Percentiles rank a stretch among this genome's conserved stretches.
phyloP scores from a whole-genome alignment of 2,329 filamentous ascomycete genomes.

The Cladosporium cucumerinum region DNA sequence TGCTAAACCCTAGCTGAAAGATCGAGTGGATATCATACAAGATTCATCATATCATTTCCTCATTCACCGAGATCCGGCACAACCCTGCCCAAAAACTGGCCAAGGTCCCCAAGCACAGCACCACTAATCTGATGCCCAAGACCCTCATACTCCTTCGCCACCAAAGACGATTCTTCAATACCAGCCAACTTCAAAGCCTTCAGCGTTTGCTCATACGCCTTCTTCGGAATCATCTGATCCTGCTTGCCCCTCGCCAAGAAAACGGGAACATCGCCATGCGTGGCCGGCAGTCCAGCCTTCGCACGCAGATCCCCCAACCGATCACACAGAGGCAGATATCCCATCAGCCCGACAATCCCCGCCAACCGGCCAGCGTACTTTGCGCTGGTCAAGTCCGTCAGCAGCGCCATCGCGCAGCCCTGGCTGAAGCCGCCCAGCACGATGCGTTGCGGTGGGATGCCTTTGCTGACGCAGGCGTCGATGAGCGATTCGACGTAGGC shows the following conservation, averaged over 20 bases:
- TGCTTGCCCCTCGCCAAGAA: constrained; percentile 48
- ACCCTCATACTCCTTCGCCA: constrained; percentile 47
- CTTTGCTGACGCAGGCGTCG: constrained; percentile 40
- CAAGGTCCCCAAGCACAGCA: constrained; percentile 46
- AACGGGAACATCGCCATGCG: constrained; percentile 38
- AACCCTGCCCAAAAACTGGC: constrained; percentile 40
- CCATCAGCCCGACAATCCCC: constrained; percentile 44
- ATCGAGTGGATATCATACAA: not conserved
- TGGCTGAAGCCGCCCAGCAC: constrained; percentile 50
- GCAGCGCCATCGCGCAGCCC: constrained; percentile 45
- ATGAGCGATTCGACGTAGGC: constrained; percentile 43
- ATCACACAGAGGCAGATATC: constrained; percentile 46
- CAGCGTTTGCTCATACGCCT: constrained; percentile 42
- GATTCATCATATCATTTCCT: not conserved
- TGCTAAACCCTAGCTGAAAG: not conserved
- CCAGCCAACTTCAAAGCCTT: constrained; percentile 41
- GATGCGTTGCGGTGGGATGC: constrained; percentile 42
- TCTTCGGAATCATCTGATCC: constrained; percentile 48
- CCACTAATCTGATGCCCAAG: constrained; percentile 46
- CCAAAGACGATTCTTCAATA: constrained; percentile 38
- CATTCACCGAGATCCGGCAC: constrained; percentile 31
- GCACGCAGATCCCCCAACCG: constrained; percentile 40
- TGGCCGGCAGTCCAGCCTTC: constrained; percentile 34
- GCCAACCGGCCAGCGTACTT: constrained; percentile 41
- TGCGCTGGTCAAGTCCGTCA: constrained; percentile 41